A percentile compares a stretch with the other conserved stretches of the same genome.
Evolutionary conservation across 2,329 filamentous ascomycete species (phyloP).

Genomic region (Zymoseptoria tritici): DNA sequence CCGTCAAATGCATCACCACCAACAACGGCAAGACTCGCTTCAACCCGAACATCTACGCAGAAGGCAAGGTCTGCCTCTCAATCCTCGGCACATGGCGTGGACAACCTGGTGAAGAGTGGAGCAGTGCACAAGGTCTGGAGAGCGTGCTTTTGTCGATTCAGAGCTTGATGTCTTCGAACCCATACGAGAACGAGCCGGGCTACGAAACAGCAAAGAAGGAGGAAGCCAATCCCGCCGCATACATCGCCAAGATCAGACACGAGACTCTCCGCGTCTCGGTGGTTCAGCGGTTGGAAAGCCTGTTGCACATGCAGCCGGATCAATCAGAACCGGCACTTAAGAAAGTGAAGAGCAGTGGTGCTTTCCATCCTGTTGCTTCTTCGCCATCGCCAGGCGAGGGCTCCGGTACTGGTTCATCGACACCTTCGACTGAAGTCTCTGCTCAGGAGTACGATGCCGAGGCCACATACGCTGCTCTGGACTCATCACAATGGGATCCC

Average conservation of each 20-base stretch:
- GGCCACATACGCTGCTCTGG: constrained; percentile 22
- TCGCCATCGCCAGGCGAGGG: constrained; percentile 5
- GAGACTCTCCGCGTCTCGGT: constrained; percentile 82
- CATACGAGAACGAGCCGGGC: constrained; percentile 85
- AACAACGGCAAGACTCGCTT: constrained; percentile 84
- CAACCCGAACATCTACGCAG: constrained; percentile 93
- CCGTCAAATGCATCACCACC: constrained; percentile 66
- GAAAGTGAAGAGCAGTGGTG: constrained; percentile 13
- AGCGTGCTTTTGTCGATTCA: constrained; percentile 94
- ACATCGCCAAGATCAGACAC: constrained; percentile 65
- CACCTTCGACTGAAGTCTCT: constrained; percentile 16
- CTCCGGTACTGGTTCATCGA: constrained; percentile 6
- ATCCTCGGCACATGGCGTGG: constrained; percentile 77
- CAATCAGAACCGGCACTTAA: constrained; percentile 12
- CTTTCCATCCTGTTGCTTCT: neutral
- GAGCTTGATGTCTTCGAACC: constrained; percentile 87
- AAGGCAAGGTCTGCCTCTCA: constrained; percentile 84
- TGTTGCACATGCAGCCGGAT: constrained; percentile 55
- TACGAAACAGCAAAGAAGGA: constrained; percentile 53
- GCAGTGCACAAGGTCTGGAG: constrained; percentile 87
- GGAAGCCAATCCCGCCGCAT: constrained; percentile 20
- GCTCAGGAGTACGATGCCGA: constrained; percentile 36
- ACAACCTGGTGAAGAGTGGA: constrained; percentile 89
- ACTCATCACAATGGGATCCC: constrained; percentile 60
- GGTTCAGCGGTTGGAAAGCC: constrained; percentile 74